Percentiles rank a stretch among this genome's conserved stretches.
Conservation (phyloP, 306 rosid species). For the Crotalaria pallida region DNA sequence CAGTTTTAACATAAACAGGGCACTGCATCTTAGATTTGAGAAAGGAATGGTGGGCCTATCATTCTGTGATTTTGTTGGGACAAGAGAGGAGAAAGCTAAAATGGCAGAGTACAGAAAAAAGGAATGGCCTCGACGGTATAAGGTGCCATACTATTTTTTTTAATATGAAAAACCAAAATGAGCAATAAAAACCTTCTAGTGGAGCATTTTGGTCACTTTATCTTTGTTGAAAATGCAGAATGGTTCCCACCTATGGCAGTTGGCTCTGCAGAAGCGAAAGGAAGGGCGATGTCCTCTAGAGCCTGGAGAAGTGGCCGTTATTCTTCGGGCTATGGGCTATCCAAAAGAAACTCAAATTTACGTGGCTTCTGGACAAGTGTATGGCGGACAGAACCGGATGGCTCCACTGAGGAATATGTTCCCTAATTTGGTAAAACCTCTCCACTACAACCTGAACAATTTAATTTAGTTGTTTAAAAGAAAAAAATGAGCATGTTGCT, state of each 20-base stretch:
- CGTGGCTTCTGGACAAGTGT: constrained; percentile 98
- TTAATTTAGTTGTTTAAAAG: not conserved
- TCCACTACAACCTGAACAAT: not conserved
- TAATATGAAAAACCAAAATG: not conserved
- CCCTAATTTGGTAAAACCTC: constrained; percentile 68
- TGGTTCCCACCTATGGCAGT: constrained; percentile 98
- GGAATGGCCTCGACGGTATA: constrained; percentile 98
- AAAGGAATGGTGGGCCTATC: constrained; percentile 99
- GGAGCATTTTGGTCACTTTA: constrained; percentile 18
- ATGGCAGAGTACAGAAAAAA: constrained; percentile 94
- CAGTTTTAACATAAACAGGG: constrained; percentile 56
- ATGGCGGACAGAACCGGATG: constrained; percentile 99
- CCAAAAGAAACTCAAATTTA: constrained; percentile 96
- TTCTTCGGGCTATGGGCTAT: constrained; percentile 98
- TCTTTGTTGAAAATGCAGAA: constrained; percentile 56
- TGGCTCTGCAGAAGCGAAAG: constrained; percentile 97
- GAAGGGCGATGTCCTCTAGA: constrained; percentile 99
- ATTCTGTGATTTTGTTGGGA: constrained; percentile 97
- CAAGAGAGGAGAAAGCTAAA: constrained; percentile 87
- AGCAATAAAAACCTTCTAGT: constrained; percentile 7
- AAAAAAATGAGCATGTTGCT: constrained; percentile 5
- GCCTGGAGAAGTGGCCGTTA: constrained; percentile 98
- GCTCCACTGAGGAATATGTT: constrained; percentile 95
- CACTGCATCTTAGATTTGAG: constrained; percentile 97
- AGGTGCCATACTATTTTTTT: constrained; percentile 48